Percentiles rank a stretch among this genome's conserved stretches.
These are phyloP conservation scores for Ophiostoma montium DNA, from an alignment of 2,329 filamentous ascomycete genomes.

Conservation along the genomic window DNA sequence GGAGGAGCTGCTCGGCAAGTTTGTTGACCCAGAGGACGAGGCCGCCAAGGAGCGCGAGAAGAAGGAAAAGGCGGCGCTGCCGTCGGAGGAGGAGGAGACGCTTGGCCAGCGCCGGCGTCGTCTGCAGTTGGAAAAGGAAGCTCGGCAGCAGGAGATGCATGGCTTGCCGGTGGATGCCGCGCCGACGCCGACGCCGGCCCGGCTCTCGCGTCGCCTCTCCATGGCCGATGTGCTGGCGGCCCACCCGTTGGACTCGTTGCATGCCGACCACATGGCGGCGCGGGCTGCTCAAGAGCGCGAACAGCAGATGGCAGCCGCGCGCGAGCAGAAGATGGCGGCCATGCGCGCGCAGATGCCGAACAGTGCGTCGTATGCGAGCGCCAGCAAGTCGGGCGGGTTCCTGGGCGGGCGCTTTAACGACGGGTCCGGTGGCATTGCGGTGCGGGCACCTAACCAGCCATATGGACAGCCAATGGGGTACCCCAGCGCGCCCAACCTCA, in stretches of 20 bases:
- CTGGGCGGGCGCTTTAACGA: slow-evolving; percentile 41
- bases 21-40: slow-evolving; percentile 35
- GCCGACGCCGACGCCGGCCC: slow-evolving; percentile 12
- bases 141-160: slow-evolving; percentile 41
- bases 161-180: slow-evolving; percentile 12
- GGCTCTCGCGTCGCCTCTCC: slow-evolving; percentile 31
- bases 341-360: slow-evolving; percentile 36
- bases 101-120: slow-evolving; percentile 63
- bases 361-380: background rate
- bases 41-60: slow-evolving; percentile 21
- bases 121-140: slow-evolving; percentile 55
- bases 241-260: slow-evolving; percentile 25
- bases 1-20: slow-evolving; percentile 51
- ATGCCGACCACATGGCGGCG: slow-evolving; percentile 26
- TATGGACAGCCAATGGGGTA: slow-evolving; percentile 7
- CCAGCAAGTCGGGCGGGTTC: slow-evolving; percentile 28
- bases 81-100: slow-evolving; percentile 54
- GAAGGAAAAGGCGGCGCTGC: slow-evolving; percentile 13
- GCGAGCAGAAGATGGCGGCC: slow-evolving; percentile 33
- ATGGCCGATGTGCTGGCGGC: slow-evolving; percentile 44
- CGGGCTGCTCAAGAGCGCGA: slow-evolving; percentile 29
- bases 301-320: slow-evolving; percentile 32
- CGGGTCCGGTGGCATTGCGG: slow-evolving; percentile 27
- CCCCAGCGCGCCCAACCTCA: slow-evolving; percentile 2
- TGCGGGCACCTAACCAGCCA: background rate